Conservation (phyloP, 257 asterid genomes). For the Nicotiana benthamiana region DNA sequence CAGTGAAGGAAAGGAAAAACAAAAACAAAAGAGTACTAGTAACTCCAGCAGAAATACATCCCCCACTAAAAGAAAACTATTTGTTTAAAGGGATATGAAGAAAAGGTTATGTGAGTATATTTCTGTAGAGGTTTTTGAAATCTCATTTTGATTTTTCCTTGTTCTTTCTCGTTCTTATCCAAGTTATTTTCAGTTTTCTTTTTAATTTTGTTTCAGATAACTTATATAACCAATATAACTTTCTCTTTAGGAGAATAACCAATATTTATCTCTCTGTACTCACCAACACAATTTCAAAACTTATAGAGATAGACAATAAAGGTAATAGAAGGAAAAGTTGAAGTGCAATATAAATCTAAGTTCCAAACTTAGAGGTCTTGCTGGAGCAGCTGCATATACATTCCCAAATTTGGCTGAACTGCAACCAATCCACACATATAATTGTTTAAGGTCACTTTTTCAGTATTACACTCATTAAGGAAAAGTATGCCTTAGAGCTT, state of each 20-base stretch:
- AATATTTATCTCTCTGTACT: neutral
- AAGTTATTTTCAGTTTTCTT: neutral
- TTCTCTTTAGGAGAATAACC: neutral
- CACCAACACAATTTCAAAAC: neutral
- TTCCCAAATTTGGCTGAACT: conserved; percentile 81
- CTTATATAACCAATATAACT: neutral
- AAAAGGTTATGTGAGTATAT: neutral
- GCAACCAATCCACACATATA: conserved; percentile 90
- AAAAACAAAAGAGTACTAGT: too few species aligned
- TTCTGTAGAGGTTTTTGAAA: neutral
- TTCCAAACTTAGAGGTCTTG: conserved; percentile 59
- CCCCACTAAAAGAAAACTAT: neutral
- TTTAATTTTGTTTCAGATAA: neutral
- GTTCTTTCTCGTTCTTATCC: neutral
- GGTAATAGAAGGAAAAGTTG: neutral
- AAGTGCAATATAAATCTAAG: neutral
- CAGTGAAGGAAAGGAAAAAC: too few species aligned
- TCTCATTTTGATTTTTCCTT: neutral
- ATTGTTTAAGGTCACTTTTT: too few species aligned
- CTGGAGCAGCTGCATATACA: conserved; percentile 80
- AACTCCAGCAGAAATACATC: too few species aligned
- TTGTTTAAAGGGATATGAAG: neutral
- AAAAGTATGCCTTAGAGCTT: too few species aligned
- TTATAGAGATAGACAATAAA: neutral
- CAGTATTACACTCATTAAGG: too few species aligned